Base-by-base conservation (phyloP, 768 basidiomycete genomes). In the Steccherinum ochraceum region DNA sequence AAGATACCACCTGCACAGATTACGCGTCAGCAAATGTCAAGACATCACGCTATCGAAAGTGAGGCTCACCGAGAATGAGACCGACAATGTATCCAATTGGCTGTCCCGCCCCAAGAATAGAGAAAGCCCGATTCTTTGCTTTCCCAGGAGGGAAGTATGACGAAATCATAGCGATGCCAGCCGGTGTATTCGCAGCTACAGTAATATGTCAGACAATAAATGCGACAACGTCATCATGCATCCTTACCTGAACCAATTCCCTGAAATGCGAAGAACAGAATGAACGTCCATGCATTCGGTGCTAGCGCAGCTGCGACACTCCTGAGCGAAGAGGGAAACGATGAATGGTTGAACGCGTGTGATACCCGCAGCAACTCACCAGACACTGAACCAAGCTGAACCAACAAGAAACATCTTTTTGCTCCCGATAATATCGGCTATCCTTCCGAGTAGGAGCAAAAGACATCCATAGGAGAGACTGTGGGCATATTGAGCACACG, bases 101-200 rank as follows among this genome's bases (percentile, higher is more conserved):
- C 42, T 68, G 67, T 2, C 64, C 66, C 13, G 67, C 64, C 11
- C 68, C 67, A n/a, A 69, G 48, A 20, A 65, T 61, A n/a, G 66
- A 65, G 40, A 65, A 66, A 4, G 66, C 68, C 20, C 54, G 61
- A 47, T 67, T 68, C 39, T 65, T 60, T 19, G 54, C 55, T 2
- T 55, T 50, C 13, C 68, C 68, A 2, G 62, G 59, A 11, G 67
- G 61, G 53, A 69, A 68, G 46, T 60, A 58, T 5, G 61, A 55
- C 1, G 65, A 58, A 39, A 68, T 52, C 21, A 68, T 57, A 42
- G 53, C 52, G 47, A 60, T 57, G 43, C 63, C 63, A 24, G 65
- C 63, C 2, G 67, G 68, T 1, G 68, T 68, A 49, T 68, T 67
- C 5, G 68, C 68, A 12, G 68, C 67, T 42, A 2, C 4, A 12